Conservation (phyloP, 805 yeast species). For the Candida montana region DNA sequence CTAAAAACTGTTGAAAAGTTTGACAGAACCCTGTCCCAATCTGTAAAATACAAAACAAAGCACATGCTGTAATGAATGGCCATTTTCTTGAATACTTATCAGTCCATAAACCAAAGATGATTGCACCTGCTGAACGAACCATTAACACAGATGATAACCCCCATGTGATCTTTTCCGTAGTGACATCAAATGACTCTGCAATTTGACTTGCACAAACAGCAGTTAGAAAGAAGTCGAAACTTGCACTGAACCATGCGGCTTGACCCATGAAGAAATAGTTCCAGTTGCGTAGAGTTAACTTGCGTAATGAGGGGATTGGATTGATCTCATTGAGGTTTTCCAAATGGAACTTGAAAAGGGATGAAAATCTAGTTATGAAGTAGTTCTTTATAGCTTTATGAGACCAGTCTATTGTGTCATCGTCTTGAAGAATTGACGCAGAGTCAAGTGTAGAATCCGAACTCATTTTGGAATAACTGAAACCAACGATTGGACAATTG, state of each 20-base stretch:
- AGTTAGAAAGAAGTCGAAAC: constrained; percentile 58
- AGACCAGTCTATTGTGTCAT: constrained; percentile 8
- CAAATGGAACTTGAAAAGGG: constrained; percentile 17
- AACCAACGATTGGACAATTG: no score
- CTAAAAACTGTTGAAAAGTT: constrained; percentile 53
- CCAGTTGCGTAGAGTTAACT: constrained; percentile 40
- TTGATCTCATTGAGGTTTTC: constrained; percentile 27
- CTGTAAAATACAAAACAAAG: constrained; percentile 49
- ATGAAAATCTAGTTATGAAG: constrained; percentile 15
- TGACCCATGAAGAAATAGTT: constrained; percentile 51
- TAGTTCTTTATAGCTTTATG: constrained; percentile 8
- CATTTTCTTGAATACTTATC: constrained; percentile 64
- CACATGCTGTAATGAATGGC: constrained; percentile 54
- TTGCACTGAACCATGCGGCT: constrained; percentile 63
- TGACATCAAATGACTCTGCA: constrained; percentile 42
- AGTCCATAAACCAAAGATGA: constrained; percentile 56
- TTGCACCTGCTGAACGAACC: constrained; percentile 68
- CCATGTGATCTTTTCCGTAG: constrained; percentile 56
- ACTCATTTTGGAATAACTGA: not conserved
- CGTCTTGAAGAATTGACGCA: not conserved
- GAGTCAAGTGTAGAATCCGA: not conserved
- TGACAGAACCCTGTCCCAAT: constrained; percentile 61
- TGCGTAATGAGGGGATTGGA: constrained; percentile 36
- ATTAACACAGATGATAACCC: constrained; percentile 70
- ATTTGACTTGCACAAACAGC: constrained; percentile 48